Percentiles rank a stretch among this genome's conserved stretches.
Conservation (phyloP, 1,139 yeast species). For the Spathaspora sp. region DNA sequence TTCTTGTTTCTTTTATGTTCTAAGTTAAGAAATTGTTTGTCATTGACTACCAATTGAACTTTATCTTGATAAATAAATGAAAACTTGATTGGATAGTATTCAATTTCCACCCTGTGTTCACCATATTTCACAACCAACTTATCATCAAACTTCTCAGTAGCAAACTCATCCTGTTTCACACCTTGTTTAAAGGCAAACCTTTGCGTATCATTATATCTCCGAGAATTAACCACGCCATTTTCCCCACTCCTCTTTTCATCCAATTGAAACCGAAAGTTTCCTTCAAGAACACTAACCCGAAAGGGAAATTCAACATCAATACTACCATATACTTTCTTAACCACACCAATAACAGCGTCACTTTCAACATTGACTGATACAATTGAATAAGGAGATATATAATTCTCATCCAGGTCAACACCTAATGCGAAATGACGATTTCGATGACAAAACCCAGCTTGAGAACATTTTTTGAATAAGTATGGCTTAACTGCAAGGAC, state of each 20-base stretch:
- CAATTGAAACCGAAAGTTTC: slow-evolving; percentile 26
- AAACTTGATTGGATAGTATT: slow-evolving; percentile 53
- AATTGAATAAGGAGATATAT: slow-evolving; percentile 53
- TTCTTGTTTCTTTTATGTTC: slow-evolving; percentile 68
- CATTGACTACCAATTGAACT: slow-evolving; percentile 61
- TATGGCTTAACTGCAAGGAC: slow-evolving; percentile 59
- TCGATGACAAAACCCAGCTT: slow-evolving; percentile 83
- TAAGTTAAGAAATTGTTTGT: slow-evolving; percentile 63
- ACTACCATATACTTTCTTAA: slow-evolving; percentile 41
- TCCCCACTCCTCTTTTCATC: slow-evolving; percentile 52
- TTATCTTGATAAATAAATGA: slow-evolving; percentile 44
- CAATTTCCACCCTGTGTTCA: slow-evolving; percentile 38
- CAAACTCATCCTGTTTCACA: background rate
- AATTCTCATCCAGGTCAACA: slow-evolving; percentile 19
- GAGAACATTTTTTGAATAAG: slow-evolving; percentile 75
- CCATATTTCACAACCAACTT: slow-evolving; percentile 42
- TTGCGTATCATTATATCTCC: slow-evolving; percentile 61
- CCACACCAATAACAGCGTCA: slow-evolving; percentile 31
- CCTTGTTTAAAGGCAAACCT: slow-evolving; percentile 46
- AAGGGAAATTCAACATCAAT: slow-evolving; percentile 47
- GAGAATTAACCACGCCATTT: slow-evolving; percentile 24
- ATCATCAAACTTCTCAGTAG: slow-evolving; percentile 15
- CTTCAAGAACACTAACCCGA: slow-evolving; percentile 52
- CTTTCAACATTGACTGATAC: slow-evolving; percentile 28
- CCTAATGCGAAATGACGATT: slow-evolving; percentile 68